Conservation (phyloP, 176 grass and related monocot species). For the Miscanthus lutarioriparius region DNA sequence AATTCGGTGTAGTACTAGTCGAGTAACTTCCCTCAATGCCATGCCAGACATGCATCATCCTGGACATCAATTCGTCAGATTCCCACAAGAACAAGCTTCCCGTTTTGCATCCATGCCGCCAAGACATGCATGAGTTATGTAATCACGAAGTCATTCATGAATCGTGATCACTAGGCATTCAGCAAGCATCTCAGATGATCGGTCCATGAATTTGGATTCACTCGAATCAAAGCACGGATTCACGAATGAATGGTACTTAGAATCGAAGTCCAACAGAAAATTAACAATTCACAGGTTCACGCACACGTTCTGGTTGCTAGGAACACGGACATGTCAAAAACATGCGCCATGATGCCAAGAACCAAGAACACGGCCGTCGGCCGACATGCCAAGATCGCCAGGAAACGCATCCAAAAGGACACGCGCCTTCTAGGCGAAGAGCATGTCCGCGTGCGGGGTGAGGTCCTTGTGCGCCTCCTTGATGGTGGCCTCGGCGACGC, state of each 20-base stretch:
- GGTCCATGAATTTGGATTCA: background rate
- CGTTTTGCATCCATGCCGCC: background rate
- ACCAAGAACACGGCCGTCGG: background rate
- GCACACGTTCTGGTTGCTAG: conserved; percentile 1
- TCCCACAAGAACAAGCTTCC: background rate
- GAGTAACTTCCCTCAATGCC: conserved; percentile 5
- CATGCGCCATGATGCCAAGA: conserved; percentile 19
- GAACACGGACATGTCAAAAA: background rate
- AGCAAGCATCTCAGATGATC: background rate
- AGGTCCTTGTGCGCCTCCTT: conserved; percentile 51
- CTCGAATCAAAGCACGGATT: conserved; percentile 42
- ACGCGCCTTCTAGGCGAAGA: conserved; percentile 24
- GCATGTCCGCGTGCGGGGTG: conserved; percentile 20
- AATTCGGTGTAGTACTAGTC: too few relatives aligned
- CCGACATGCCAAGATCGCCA: background rate
- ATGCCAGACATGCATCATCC: background rate
- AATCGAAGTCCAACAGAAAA: conserved; percentile 20
- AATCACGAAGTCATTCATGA: conserved; percentile 1
- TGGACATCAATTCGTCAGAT: conserved; percentile 5
- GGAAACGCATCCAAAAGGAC: background rate
- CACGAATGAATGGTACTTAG: conserved; percentile 37
- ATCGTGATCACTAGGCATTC: background rate
- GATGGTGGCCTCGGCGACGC: conserved; percentile 54
- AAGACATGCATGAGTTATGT: conserved; percentile 12
- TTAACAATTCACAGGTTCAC: background rate